phyloP scores from a whole-genome alignment of 202 grass and related monocot species.

The Musa balbisiana region DNA sequence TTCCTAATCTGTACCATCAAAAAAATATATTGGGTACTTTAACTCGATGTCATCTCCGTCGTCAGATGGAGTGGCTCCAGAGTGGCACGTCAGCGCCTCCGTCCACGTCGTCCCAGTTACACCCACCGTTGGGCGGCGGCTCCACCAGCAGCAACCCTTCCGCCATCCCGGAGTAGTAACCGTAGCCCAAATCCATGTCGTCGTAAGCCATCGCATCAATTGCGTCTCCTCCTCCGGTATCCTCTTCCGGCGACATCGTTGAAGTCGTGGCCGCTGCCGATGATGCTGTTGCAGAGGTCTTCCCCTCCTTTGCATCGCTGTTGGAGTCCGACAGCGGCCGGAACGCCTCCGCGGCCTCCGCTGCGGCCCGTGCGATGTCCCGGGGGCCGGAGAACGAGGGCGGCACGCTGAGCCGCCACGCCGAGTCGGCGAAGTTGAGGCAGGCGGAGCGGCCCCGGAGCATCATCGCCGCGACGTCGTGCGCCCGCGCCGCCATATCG shows the following conservation, averaged over 20 bases:
- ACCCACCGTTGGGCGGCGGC: slow-evolving; percentile 22
- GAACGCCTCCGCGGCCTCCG: slow-evolving; percentile 41
- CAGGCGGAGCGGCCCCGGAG: slow-evolving; percentile 38
- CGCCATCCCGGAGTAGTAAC: slow-evolving; percentile 63
- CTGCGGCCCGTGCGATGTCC: slow-evolving; percentile 34
- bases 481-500: slow-evolving; percentile 50
- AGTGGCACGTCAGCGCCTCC: slow-evolving; percentile 19
- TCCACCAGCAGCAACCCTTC: slow-evolving; percentile 48
- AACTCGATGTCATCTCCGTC: too few relatives aligned
- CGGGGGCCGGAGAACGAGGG: slow-evolving; percentile 16
- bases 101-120: slow-evolving; percentile 31
- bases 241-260: not conserved
- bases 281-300: not conserved
- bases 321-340: not conserved
- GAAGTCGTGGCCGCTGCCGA: not conserved
- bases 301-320: not conserved
- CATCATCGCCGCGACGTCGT: slow-evolving; percentile 47
- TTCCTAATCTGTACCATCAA: not conserved
- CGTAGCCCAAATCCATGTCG: slow-evolving; percentile 45
- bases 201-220: not conserved
- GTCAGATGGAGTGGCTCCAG: slow-evolving; percentile 35
- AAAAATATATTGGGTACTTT: not conserved
- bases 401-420: slow-evolving; percentile 32
- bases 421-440: slow-evolving; percentile 80
- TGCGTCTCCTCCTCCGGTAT: not conserved